Percentiles rank a stretch among this genome's conserved stretches.
phyloP scores from a whole-genome alignment of 2,329 filamentous ascomycete species.

The Blumeriella jaapii region DNA sequence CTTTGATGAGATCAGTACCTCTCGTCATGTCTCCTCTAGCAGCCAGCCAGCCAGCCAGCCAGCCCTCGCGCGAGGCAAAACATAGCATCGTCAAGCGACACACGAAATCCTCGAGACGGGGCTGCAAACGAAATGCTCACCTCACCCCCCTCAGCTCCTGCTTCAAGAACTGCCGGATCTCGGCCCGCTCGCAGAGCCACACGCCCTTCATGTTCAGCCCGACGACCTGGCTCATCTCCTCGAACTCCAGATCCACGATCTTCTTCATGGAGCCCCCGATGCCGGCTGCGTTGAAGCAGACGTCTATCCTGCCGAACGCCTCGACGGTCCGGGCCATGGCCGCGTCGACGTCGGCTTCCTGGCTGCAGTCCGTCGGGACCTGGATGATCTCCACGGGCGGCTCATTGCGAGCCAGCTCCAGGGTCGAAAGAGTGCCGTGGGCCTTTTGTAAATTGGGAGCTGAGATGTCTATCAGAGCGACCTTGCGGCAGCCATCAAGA shows the following conservation, averaged over 20 bases:
- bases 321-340: slow-evolving; percentile 29
- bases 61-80: no score
- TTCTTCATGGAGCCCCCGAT: slow-evolving; percentile 11
- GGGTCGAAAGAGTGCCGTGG: neutral
- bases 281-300: slow-evolving; percentile 41
- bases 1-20: slow-evolving; percentile 4
- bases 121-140: slow-evolving; percentile 10
- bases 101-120: no score
- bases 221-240: slow-evolving; percentile 23
- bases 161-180: slow-evolving; percentile 24
- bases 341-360: slow-evolving; percentile 13
- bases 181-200: slow-evolving; percentile 28
- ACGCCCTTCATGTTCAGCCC: slow-evolving; percentile 29
- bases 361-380: slow-evolving; percentile 10
- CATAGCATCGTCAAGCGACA: no score
- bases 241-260: slow-evolving; percentile 14
- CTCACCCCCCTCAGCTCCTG: slow-evolving; percentile 16
- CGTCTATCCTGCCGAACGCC: slow-evolving; percentile 41
- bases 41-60: neutral
- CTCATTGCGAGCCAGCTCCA: neutral
- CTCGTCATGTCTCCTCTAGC: neutral
- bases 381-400: slow-evolving; percentile 2
- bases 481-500: slow-evolving; percentile 12
- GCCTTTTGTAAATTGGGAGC: neutral
- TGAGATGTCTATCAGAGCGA: slow-evolving; percentile 16